phyloP scores from a whole-genome alignment of 352 stramenopile genomes.

The Aphanomyces euteiches region DNA sequence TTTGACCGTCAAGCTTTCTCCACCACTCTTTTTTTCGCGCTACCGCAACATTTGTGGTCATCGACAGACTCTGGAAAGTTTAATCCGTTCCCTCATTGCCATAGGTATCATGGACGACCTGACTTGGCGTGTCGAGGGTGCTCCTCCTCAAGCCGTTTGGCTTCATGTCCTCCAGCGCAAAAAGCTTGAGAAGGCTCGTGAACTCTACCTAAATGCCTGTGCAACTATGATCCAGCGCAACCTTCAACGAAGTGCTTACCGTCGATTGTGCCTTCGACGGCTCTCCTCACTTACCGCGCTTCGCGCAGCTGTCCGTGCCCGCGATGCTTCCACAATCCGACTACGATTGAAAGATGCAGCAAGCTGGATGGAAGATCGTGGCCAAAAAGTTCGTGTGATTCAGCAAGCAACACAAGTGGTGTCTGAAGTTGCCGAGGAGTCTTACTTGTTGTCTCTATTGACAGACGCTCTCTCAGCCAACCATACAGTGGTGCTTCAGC shows the following conservation, averaged over 20 bases:
- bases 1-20: conserved; percentile 70
- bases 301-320: conserved; percentile 49
- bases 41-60: conserved; percentile 83
- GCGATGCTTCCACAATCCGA: conserved; percentile 53
- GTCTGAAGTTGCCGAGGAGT: conserved; percentile 62
- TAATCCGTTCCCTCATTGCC: conserved; percentile 68
- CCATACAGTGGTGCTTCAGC: conserved; percentile 58
- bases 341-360: conserved; percentile 1
- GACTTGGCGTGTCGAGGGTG: conserved; percentile 60
- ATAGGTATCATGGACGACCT: conserved; percentile 79
- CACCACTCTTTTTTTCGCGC: conserved; percentile 72
- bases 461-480: conserved; percentile 53
- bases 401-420: conserved; percentile 50
- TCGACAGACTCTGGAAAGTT: conserved; percentile 63
- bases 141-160: conserved; percentile 57
- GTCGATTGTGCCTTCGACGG: conserved; percentile 57
- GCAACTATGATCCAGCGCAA: conserved; percentile 83
- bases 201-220: conserved; percentile 72
- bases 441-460: conserved; percentile 71
- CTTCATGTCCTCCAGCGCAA: conserved; percentile 77
- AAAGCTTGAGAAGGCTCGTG: conserved; percentile 71
- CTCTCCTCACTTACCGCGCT: conserved; percentile 56
- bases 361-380: conserved; percentile 10
- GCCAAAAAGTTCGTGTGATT: conserved; percentile 56
- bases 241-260: conserved; percentile 63